These are phyloP conservation scores for Cryphonectria carpinicola DNA, from an alignment of 2,329 filamentous ascomycete genomes.

Conservation along the genomic window DNA sequence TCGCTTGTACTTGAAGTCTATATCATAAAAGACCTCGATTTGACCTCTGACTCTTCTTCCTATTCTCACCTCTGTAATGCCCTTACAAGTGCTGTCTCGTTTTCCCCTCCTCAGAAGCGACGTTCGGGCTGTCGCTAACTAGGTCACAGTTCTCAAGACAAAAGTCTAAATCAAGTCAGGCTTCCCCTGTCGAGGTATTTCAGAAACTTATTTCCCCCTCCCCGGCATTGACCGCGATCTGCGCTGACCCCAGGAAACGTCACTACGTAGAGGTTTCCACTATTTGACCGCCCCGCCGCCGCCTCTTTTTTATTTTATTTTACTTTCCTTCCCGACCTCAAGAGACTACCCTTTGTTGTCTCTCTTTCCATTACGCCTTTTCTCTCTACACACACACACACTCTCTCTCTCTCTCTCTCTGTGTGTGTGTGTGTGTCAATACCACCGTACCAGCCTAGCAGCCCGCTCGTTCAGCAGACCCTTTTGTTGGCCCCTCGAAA, in stretches of 20 bases:
- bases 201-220: not conserved
- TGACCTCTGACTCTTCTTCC: not conserved
- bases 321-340: not conserved
- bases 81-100: not conserved
- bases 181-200: conserved; percentile 21
- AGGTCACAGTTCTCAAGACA: not conserved
- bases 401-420: not conserved
- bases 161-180: conserved; percentile 6
- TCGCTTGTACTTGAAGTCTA: not conserved
- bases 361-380: conserved; percentile 4
- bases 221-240: conserved; percentile 16
- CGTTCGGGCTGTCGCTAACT: not conserved
- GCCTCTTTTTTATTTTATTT: conserved; percentile 6
- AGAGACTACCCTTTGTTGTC: conserved; percentile 3
- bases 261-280: conserved; percentile 16
- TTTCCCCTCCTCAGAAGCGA: not conserved
- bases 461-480: conserved; percentile 10
- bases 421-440: conserved; percentile 5
- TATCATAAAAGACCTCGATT: not conserved
- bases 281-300: conserved; percentile 24
- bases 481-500: not conserved
- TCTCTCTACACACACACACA: not conserved
- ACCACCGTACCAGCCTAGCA: conserved; percentile 18
- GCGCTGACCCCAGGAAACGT: conserved; percentile 18
- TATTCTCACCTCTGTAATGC: not conserved